Base-by-base conservation (phyloP, 1,284 basidiomycete species). In the Marasmius sp. region DNA sequence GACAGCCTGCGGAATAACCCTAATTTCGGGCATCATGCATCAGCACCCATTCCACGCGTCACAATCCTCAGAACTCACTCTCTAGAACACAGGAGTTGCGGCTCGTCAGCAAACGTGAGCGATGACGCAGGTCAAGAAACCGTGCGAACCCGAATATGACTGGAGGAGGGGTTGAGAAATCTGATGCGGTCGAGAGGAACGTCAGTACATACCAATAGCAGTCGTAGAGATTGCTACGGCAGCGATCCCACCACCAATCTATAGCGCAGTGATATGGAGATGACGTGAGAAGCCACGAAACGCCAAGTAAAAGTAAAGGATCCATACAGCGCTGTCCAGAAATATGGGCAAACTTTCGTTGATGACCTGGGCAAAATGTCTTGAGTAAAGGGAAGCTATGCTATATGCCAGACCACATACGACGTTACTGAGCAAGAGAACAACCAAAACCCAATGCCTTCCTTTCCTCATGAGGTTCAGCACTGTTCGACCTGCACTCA, bases 281-380 rank as follows among this genome's bases (percentile, higher is more conserved):
- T 14, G n/a, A 22, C 3, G 16, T 50, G 16, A 12, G 7, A 52
- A 47, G 11, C 34, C 37, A 38, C 41, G 12, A 16, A 20, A 47
- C 16, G 8, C n/a, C n/a, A 43, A 47, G 45, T 8, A n/a, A 20
- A 47, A 2, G 16, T 6, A 3, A 12, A 54, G 20, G 10, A 33
- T n/a, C 71, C 88, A 63, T 73, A 93, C 89, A 16, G 96, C 91
- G 66, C 88, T 91, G 70, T 98, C 94, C 53, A 97, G 80, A 73
- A 98, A 97, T 65, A 98, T 95, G 22, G 96, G 96, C 57, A 98
- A 85, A 71, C 91, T 93, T 74, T 96, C 94, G 72, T 96, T 96
- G 66, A 95, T 85, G 68, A 96, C 88, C 92, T 63, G 50, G 16
- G 6, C 1, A 91, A 65, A 68, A 70, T 53, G 70, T 63, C 41